These are phyloP conservation scores for Globisporangium heterothallicum DNA, from an alignment of 352 stramenopile genomes.

Conservation along the genomic window DNA sequence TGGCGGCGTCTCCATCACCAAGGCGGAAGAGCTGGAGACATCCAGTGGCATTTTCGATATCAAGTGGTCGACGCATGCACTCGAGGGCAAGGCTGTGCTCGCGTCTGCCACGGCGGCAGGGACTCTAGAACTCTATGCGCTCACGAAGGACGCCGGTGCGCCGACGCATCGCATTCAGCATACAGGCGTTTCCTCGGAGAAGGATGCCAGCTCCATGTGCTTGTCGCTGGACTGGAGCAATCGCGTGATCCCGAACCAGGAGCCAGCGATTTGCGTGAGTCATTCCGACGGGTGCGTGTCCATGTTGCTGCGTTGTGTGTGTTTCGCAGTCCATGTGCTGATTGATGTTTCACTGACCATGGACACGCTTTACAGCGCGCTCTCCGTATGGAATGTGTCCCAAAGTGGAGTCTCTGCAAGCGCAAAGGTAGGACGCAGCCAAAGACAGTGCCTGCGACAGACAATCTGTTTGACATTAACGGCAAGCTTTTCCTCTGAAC, in stretches of 20 bases:
- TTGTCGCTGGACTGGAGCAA: constrained; percentile 86
- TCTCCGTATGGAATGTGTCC: constrained; percentile 13
- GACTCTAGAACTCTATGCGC: constrained; percentile 58
- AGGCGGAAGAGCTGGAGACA: constrained; percentile 36
- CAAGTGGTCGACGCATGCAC: constrained; percentile 61
- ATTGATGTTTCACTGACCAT: background rate
- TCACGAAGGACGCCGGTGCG: constrained; percentile 13
- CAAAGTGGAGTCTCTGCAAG: constrained; percentile 7
- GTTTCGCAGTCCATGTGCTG: background rate
- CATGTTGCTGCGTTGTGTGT: background rate
- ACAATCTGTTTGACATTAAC: constrained; percentile 2
- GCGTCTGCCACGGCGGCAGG: constrained; percentile 57
- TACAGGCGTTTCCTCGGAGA: constrained; percentile 32
- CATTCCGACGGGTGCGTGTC: constrained; percentile 70
- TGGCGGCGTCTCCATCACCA: constrained; percentile 30
- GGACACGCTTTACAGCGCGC: background rate
- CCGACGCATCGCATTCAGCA: constrained; percentile 19
- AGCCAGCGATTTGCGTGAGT: constrained; percentile 72
- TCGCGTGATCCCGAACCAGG: constrained; percentile 31
- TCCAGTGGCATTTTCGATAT: constrained; percentile 79
- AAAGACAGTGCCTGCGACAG: background rate
- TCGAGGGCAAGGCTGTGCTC: constrained; percentile 51
- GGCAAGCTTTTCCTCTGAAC: constrained; percentile 4
- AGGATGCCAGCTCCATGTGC: constrained; percentile 51
- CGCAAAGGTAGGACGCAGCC: constrained; percentile 8